These are phyloP conservation scores for Senna siamea DNA, from an alignment of 306 rosid genomes.

Conservation along the genomic window DNA sequence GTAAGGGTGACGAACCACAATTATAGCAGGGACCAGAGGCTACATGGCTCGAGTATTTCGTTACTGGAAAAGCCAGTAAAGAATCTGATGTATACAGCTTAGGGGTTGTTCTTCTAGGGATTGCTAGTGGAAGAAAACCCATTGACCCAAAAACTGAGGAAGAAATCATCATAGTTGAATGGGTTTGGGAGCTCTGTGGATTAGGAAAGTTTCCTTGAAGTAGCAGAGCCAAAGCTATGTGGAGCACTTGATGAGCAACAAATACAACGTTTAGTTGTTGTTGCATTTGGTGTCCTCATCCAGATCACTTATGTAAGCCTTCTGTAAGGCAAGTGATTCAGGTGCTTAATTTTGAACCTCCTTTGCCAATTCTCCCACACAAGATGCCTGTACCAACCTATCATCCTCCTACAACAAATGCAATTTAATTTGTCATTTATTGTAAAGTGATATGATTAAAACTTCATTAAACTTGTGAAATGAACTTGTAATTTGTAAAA, in stretches of 20 bases:
- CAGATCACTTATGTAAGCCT: conserved; percentile 10
- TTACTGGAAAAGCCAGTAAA: neutral
- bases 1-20: neutral
- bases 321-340: conserved; percentile 16
- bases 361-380: neutral
- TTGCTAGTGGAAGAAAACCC: conserved; percentile 1
- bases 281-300: conserved; percentile 28
- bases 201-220: too few species aligned
- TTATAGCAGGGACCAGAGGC: neutral
- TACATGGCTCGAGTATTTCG: conserved; percentile 4
- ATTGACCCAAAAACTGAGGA: neutral
- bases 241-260: neutral
- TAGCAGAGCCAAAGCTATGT: too few species aligned
- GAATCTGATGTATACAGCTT: neutral
- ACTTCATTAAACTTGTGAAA: too few species aligned
- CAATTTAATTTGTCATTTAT: too few species aligned
- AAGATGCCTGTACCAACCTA: neutral
- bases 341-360: neutral
- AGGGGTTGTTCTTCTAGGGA: conserved; percentile 28
- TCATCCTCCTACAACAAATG: too few species aligned
- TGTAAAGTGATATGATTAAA: too few species aligned
- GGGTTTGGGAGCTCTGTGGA: too few species aligned
- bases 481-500: too few species aligned
- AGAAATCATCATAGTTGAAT: neutral
- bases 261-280: neutral